Evolutionary conservation across 2,329 filamentous ascomycete species (phyloP), one percentile per base, ranked within the genome.

Genomic region (Diatrype stigma): DNA sequence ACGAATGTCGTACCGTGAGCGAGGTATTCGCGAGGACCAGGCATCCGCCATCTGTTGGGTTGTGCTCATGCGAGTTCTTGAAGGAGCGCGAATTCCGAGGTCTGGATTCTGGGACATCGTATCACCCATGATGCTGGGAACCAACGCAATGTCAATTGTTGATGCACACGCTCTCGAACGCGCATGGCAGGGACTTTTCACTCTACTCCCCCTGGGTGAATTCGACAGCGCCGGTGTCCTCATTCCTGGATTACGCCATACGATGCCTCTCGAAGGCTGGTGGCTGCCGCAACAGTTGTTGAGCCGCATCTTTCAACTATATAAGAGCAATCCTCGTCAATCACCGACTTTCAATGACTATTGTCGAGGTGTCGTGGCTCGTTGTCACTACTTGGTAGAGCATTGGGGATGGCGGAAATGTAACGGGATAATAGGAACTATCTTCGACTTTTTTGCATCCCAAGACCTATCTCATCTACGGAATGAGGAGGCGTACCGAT

Each of bases 401-500:
- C 78, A 83, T 63, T 88, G 85, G 85, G 81, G 81, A 3, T 87
- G 85, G 85, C 72, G 72, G 35, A 80, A 73, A 53, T 81, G 78
- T 57, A 79, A 77, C 45, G 70, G 74, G 11, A 73, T 86, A 14
- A 70, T 86, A 30, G 81, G 83, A 1, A 72, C 77, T 2, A 77
- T 87, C 2, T 87, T 87, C 55, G 84, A 87, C 64, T 87, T 86
- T 60, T 87, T 87, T 57, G 83, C 82, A 10, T 77, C 78, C 2
- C 80, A 83, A 55, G 76, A 80, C 44, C 73, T 87, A 11, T 76
- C 77, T 2, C 80, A 87, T 63, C 63, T 88, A 40, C 78, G 81
- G 35, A 86, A 87, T 52, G 85, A 87, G 61, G 80, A 85, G 60
- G 79, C 77, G 1, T 80, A 80, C 57, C 73, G 73, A 49, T 87